These are phyloP conservation scores for Talinum fruticosum DNA, from an alignment of 148 eudicot species.

Conservation along the genomic window DNA sequence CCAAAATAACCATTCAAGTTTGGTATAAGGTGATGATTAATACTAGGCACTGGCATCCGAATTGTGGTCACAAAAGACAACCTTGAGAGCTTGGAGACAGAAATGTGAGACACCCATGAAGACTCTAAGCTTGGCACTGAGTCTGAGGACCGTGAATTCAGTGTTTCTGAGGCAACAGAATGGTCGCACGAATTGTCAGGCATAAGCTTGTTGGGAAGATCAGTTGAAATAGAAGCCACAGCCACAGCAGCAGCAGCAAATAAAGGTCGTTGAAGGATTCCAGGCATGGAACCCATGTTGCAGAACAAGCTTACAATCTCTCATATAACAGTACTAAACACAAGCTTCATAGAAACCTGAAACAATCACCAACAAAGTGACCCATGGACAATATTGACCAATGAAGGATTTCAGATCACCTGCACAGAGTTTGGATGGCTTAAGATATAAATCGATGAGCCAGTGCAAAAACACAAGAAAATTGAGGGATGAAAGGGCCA, in stretches of 20 bases:
- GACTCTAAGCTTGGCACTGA: constrained; percentile 31
- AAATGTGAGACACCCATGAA: constrained; percentile 68
- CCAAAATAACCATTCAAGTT: constrained; percentile 13
- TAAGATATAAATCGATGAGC: constrained; percentile 7
- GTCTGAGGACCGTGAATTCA: constrained; percentile 25
- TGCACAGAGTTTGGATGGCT: constrained; percentile 28
- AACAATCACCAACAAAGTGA: constrained; percentile 16
- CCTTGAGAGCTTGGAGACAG: constrained; percentile 64
- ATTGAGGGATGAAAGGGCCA: not conserved
- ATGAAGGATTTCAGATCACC: constrained; percentile 28
- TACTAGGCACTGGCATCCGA: constrained; percentile 56
- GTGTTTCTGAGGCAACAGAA: constrained; percentile 34
- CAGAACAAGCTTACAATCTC: constrained; percentile 31
- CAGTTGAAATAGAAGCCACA: constrained; percentile 74
- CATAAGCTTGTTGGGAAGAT: constrained; percentile 56
- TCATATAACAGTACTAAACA: constrained; percentile 32
- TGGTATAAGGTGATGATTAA: constrained; percentile 30
- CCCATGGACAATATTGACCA: constrained; percentile 2
- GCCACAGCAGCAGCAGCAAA: constrained; percentile 85
- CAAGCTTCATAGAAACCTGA: constrained; percentile 3
- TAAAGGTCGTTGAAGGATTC: constrained; percentile 68
- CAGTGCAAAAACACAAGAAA: not conserved
- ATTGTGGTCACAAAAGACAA: constrained; percentile 54
- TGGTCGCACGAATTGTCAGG: constrained; percentile 39
- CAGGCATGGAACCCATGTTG: constrained; percentile 66